A percentile compares a stretch with the other conserved stretches of the same genome.
These are phyloP conservation scores for Aspergillus quadrilineatus DNA, from an alignment of 2,329 filamentous ascomycete genomes.

Conservation along the genomic window DNA sequence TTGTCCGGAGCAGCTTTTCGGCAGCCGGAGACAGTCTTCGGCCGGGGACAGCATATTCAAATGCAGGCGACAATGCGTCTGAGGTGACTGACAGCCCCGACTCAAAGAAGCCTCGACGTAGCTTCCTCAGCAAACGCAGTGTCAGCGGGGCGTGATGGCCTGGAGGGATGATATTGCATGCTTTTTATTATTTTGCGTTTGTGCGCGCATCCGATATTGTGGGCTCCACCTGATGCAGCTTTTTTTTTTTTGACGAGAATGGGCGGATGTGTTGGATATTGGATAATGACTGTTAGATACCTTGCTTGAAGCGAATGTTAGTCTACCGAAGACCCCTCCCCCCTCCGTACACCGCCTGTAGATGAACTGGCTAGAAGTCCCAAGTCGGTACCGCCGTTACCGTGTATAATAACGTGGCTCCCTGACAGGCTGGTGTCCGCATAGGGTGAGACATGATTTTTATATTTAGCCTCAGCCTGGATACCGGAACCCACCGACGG, in stretches of 20 bases:
- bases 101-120: slow-evolving; percentile 45
- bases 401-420: background rate
- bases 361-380: background rate
- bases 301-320: background rate
- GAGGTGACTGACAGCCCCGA: slow-evolving; percentile 41
- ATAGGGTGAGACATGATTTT: background rate
- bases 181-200: slow-evolving; percentile 7
- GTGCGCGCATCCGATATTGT: slow-evolving; percentile 1
- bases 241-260: background rate
- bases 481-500: no score
- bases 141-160: slow-evolving; percentile 30
- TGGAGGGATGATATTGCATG: slow-evolving; percentile 3
- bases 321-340: background rate
- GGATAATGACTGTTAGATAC: slow-evolving; percentile 11
- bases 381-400: background rate
- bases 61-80: slow-evolving; percentile 26
- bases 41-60: slow-evolving; percentile 39
- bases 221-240: slow-evolving; percentile 7
- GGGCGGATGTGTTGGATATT: background rate
- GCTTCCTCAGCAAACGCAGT: slow-evolving; percentile 48
- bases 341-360: background rate
- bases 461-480: background rate
- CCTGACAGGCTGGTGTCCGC: background rate
- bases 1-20: slow-evolving; percentile 71
- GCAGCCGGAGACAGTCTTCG: slow-evolving; percentile 47